These are phyloP conservation scores for Xylaria sp. DNA, from an alignment of 2,329 filamentous ascomycete species.

Conservation along the genomic window DNA sequence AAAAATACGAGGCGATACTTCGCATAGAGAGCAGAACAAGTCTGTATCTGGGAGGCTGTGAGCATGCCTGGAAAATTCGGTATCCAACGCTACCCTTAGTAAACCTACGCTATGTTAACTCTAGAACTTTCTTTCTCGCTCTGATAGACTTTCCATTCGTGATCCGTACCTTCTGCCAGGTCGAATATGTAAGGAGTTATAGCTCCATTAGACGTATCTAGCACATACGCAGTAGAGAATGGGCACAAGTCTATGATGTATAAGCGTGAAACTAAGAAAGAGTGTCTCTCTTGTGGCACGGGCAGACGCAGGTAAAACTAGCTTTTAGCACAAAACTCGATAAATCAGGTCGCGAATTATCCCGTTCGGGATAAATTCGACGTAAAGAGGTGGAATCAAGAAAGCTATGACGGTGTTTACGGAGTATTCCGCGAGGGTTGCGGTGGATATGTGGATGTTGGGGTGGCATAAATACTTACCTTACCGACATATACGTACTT, in stretches of 20 bases:
- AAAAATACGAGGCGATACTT: not conserved
- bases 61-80: not conserved
- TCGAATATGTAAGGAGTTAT: not conserved
- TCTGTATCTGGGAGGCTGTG: not conserved
- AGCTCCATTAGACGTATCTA: not conserved
- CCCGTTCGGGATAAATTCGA: not conserved
- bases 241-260: conserved; percentile 2
- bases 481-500: not conserved
- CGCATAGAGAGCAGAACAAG: not conserved
- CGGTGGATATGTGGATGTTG: conserved; percentile 10
- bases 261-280: conserved; percentile 2
- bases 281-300: not conserved
- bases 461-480: not conserved
- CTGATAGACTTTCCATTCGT: not conserved
- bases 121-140: not conserved
- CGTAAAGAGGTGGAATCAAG: not conserved
- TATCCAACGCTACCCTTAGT: not conserved
- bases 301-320: not conserved
- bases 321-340: not conserved
- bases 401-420: not conserved
- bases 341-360: conserved; percentile 3
- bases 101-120: not conserved
- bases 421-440: not conserved
- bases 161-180: not conserved
- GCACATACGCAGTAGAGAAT: not conserved